These are phyloP conservation scores for Chytridium lagenaria DNA, from an alignment of 371 early-diverging fungal genomes.

Conservation along the genomic window DNA sequence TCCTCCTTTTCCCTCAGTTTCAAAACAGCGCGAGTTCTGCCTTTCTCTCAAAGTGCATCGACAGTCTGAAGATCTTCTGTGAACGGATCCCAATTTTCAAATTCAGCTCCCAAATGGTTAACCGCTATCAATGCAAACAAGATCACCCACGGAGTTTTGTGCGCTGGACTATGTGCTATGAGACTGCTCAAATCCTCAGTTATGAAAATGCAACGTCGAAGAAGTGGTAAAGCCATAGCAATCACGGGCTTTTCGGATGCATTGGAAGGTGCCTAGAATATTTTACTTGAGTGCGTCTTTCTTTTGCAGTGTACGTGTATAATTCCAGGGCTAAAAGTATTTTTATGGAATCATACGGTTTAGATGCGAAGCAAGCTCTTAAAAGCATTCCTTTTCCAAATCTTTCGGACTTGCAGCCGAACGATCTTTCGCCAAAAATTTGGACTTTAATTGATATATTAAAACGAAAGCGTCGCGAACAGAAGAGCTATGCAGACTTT, in stretches of 20 bases:
- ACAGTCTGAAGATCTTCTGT: too few species aligned
- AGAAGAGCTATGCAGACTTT: slow-evolving; percentile 43
- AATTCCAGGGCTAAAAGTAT: too few species aligned
- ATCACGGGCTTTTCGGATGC: neutral
- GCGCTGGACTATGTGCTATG: neutral
- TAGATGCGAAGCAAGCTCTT: neutral
- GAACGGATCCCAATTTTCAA: too few species aligned
- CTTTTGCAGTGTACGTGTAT: too few species aligned
- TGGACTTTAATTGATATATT: slow-evolving; percentile 38
- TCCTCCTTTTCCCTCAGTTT: too few species aligned
- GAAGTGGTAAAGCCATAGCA: too few species aligned
- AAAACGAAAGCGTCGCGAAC: slow-evolving; percentile 15
- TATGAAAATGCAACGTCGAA: neutral
- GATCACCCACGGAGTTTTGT: neutral
- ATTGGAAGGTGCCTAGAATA: neutral
- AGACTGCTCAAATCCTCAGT: neutral
- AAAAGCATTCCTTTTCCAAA: neutral
- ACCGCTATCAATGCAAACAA: neutral
- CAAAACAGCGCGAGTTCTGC: too few species aligned
- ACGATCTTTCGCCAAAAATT: slow-evolving; percentile 40
- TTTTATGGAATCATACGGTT: too few species aligned
- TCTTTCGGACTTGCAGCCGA: neutral
- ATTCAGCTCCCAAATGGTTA: too few species aligned
- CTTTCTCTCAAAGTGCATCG: too few species aligned
- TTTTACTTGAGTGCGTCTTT: too few species aligned